Evolutionary conservation across 192 early-diverging fungal genomes (phyloP).

Genomic region (Coemansia sp.): DNA sequence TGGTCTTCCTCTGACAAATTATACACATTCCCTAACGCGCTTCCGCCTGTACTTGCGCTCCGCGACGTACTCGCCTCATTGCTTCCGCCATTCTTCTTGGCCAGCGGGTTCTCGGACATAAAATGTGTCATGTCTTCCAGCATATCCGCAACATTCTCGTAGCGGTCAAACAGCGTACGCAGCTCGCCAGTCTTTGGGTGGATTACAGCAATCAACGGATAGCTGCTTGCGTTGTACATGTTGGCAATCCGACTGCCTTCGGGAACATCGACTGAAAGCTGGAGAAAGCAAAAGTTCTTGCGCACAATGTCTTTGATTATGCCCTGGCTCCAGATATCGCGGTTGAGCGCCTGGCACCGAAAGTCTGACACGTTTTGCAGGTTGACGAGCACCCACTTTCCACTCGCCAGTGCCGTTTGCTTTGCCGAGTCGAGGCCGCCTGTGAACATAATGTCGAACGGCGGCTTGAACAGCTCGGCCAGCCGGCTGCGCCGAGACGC

Average conservation of each 20-base stretch:
- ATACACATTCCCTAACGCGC: slow-evolving; percentile 44
- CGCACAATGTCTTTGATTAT: slow-evolving; percentile 74
- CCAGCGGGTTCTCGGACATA: slow-evolving; percentile 25
- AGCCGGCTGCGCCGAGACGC: slow-evolving; percentile 58
- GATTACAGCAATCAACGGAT: slow-evolving; percentile 84
- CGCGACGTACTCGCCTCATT: slow-evolving; percentile 11
- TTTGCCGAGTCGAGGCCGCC: slow-evolving; percentile 75
- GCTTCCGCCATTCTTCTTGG: slow-evolving; percentile 12
- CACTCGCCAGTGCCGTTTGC: slow-evolving; percentile 56
- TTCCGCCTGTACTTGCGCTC: neutral
- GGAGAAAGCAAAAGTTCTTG: slow-evolving; percentile 83
- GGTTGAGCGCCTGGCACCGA: slow-evolving; percentile 83
- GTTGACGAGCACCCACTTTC: slow-evolving; percentile 85
- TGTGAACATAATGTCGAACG: slow-evolving; percentile 81
- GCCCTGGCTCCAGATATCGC: slow-evolving; percentile 88
- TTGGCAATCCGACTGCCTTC: slow-evolving; percentile 72
- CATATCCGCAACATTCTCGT: slow-evolving; percentile 64
- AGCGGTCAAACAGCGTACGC: slow-evolving; percentile 66
- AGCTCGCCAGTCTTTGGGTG: slow-evolving; percentile 90
- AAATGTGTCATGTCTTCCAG: slow-evolving; percentile 71
- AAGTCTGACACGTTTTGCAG: slow-evolving; percentile 84
- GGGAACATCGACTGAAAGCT: slow-evolving; percentile 63
- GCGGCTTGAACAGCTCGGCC: slow-evolving; percentile 82
- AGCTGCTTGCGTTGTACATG: slow-evolving; percentile 70
- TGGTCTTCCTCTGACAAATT: slow-evolving; percentile 91